Percentiles rank a stretch among this genome's conserved stretches.
Conservation (phyloP, 2,329 filamentous ascomycete genomes). For the Tolypocladium sp. region DNA sequence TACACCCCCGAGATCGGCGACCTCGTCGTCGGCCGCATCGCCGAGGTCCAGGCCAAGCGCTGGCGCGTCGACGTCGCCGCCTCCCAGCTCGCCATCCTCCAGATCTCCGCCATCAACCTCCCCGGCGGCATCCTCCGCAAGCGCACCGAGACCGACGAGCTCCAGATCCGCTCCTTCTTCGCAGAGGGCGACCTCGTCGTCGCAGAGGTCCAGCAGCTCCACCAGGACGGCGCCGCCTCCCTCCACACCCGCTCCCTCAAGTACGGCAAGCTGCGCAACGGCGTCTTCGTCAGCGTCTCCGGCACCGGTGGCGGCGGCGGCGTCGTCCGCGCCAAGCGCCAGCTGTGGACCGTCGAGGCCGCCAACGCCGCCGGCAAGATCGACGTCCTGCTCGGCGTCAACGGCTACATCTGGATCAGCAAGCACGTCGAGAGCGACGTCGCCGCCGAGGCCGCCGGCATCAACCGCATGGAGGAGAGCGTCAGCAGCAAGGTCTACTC, state of each 20-base stretch:
- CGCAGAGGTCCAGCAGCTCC: conserved; percentile 87
- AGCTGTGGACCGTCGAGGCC: conserved; percentile 73
- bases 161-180: conserved; percentile 97
- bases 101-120: conserved; percentile 84
- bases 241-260: conserved; percentile 85
- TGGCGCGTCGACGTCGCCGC: conserved; percentile 95
- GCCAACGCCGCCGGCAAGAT: conserved; percentile 53
- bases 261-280: conserved; percentile 93
- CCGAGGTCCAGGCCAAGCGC: conserved; percentile 84
- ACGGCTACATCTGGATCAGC: conserved; percentile 93
- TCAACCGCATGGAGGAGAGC: conserved; percentile 82
- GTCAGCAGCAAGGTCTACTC: conserved; percentile 84
- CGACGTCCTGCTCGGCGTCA: conserved; percentile 85
- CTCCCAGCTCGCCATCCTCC: conserved; percentile 74
- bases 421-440: conserved; percentile 64
- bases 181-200: conserved; percentile 89
- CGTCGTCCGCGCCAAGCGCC: conserved; percentile 73
- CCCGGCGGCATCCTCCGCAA: conserved; percentile 88
- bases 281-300: conserved; percentile 73
- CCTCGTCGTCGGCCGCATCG: conserved; percentile 84
- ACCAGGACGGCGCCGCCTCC: conserved; percentile 74
- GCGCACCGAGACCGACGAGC: conserved; percentile 88
- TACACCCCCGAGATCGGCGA: conserved; percentile 97
- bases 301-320: conserved; percentile 80
- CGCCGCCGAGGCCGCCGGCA: conserved; percentile 38